Base-by-base conservation (phyloP, 495 filamentous ascomycete species). In the Tuber calosporum region DNA sequence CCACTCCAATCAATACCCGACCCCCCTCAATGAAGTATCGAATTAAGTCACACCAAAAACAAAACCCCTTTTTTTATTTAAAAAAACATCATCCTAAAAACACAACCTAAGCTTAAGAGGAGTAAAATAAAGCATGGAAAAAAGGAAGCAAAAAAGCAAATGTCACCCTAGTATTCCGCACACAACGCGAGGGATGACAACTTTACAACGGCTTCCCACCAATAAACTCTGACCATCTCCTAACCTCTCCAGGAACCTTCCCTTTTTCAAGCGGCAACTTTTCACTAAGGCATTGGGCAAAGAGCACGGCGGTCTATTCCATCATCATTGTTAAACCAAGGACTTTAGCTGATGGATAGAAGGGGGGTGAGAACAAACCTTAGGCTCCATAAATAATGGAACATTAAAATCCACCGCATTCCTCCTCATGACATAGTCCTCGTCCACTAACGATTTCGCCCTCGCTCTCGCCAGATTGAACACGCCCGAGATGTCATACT, bases 361-460 rank as follows among this genome's bases (percentile, higher is more conserved):
- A 73, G 45, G 26, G 38, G 26, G 53, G 53, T n/a, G 53, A 48
- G 66, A 43, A 84, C 90, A 86, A 86, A 97, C 94, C 91, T 95
- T 96, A 34, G 95, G 94, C 85, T 99, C 95, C 94, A 97, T 97
- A 83, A 98, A 99, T 74, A 98, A 86, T 48, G 95, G 95, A 36
- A 98, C 93, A 72, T 94, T 93, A 83, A 99, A 99, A 85, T 99
- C 95, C 62, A 99, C 96, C 22, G 94, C 95, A 81, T 99, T 97
- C 79, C 96, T 89, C 77, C 95, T 89, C 95, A 98, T 99, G 67
- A 98, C 93, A 78, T 99, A 99, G 84, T 98, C 94, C 76, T 94
- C 93, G 82, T 99, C 95, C 70, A 92, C 85, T 74, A 93, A 85
- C 37, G 90, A 94, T 86, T 93, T 93, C 71, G 88, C 95, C 77